Conservation (phyloP, 1,284 basidiomycete species). For the Ganoderma leucocontextum region DNA sequence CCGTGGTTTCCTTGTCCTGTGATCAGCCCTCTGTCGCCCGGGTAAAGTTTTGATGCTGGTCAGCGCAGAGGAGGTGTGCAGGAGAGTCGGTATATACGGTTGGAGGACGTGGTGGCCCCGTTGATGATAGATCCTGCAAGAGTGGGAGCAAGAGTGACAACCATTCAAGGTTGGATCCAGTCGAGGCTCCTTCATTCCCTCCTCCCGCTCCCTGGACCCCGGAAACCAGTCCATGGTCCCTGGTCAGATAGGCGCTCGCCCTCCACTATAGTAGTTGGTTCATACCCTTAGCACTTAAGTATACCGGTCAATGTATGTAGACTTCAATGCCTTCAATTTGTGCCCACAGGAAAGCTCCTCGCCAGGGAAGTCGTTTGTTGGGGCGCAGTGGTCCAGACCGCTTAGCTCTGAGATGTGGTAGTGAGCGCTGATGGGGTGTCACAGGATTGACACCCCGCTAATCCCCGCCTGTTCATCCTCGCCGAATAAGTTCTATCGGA, state of each 20-base stretch:
- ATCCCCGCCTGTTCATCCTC: neutral
- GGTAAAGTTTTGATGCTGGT: slow-evolving; percentile 11
- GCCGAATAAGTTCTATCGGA: neutral
- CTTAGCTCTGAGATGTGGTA: neutral
- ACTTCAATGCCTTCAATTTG: too few relatives aligned
- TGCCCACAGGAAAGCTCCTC: too few relatives aligned
- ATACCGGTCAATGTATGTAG: too few relatives aligned
- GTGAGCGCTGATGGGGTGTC: neutral
- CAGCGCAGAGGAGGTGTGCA: neutral
- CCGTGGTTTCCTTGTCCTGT: slow-evolving; percentile 30
- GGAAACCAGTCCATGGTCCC: neutral
- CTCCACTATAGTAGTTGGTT: too few relatives aligned
- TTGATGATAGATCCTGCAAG: neutral
- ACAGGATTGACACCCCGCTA: neutral
- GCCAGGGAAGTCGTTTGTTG: too few relatives aligned
- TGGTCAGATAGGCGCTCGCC: neutral
- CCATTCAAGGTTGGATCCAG: neutral
- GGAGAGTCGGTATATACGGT: neutral
- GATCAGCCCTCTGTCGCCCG: slow-evolving; percentile 17
- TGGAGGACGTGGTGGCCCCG: slow-evolving; percentile 10
- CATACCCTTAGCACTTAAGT: too few relatives aligned
- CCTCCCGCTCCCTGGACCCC: neutral
- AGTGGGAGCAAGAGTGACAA: neutral
- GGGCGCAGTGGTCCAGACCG: neutral
- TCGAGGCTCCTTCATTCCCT: neutral